Base-by-base conservation (phyloP, 805 yeast genomes). In the Candida coquimbonensis region DNA sequence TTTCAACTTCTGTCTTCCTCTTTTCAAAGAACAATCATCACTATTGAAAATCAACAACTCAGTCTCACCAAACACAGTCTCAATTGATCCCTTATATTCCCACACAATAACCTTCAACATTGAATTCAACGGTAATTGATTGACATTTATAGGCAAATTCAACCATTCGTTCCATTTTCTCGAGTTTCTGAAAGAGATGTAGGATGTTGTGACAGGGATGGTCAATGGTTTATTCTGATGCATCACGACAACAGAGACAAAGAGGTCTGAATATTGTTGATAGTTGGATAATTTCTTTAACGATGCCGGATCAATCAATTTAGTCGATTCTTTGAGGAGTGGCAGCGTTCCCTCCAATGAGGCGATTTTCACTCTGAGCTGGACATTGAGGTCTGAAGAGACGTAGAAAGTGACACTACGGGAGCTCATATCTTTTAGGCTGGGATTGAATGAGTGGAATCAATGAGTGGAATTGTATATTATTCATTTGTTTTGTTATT, bases 81-180 rank as follows among this genome's bases (percentile, higher is more conserved):
- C 66, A 7, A 73, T 67, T 0, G 80, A 76, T 9, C 80, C 78
- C 29, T 76, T 75, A 48, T 78, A 81, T 51, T 86, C 95, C 77
- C 82, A 85, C 2, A 89, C 53, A 2, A 75, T 70, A 24, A 93
- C 68, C 44, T 74, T 74, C 16, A 90, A 60, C 50, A 70, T 74
- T 5, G 93, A 64, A 36, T 77, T 74, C 34, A 79, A 59, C 3
- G 87, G 82, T n/a, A 91, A 61, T 56, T 88, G 93, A 44, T 76
- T 75, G 52, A 85, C 78, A 44, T 73, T 70, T 3, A 90, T 74
- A 1, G 97, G 91, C 40, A 93, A 62, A 39, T 75, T 73, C 19
- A 87, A 63, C 84, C 88, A 83, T 49, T 80, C 78, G 53, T 83
- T 75, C 90, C 93, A 87, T 40, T 60, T 74, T 57, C 74, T 75